Percentiles rank a stretch among this genome's conserved stretches.
Conservation (phyloP, 257 asterid species). For the Linderniella brevidens region DNA sequence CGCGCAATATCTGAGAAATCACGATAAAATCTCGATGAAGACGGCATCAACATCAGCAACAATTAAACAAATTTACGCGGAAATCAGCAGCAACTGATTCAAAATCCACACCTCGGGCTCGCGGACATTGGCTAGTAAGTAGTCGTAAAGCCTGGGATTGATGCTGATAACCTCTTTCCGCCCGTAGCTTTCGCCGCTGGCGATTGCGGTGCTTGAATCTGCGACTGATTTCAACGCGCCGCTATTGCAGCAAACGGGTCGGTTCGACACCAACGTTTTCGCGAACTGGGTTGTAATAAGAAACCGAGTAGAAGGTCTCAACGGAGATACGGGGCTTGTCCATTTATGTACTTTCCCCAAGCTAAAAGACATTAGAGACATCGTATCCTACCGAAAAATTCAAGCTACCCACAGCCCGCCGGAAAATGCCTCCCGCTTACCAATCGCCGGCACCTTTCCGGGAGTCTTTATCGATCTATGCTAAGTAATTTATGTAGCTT, state of each 20-base stretch:
- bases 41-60: conserved; percentile 4
- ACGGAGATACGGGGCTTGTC: too few species aligned
- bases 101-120: conserved; percentile 55
- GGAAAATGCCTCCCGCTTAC: too few species aligned
- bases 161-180: conserved; percentile 67
- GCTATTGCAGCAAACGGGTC: conserved; percentile 3
- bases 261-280: neutral
- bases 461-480: too few species aligned
- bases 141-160: conserved; percentile 53
- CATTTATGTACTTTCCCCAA: too few species aligned
- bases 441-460: too few species aligned
- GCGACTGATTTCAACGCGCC: conserved; percentile 25
- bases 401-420: too few species aligned
- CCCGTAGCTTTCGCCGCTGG: conserved; percentile 43
- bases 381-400: too few species aligned
- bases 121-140: conserved; percentile 64
- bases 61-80: neutral
- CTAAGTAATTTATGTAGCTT: too few species aligned
- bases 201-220: conserved; percentile 21
- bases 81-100: neutral
- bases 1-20: conserved; percentile 45
- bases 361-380: too few species aligned
- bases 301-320: too few species aligned
- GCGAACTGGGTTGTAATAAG: neutral
- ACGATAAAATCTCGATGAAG: neutral